phyloP scores from a whole-genome alignment of 1,284 basidiomycete genomes.

The Tylopilus sp. region DNA sequence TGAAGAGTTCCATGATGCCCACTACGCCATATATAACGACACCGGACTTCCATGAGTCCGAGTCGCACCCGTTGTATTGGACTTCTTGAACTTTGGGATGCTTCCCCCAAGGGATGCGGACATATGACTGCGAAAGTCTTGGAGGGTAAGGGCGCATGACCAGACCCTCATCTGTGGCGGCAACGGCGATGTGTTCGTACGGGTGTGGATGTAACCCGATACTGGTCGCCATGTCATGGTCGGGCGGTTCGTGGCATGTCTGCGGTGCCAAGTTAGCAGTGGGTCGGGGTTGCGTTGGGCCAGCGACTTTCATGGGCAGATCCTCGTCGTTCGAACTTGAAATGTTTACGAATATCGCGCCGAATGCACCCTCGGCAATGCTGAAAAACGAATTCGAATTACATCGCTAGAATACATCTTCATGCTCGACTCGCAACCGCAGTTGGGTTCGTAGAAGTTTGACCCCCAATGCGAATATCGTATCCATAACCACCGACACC shows the following conservation, averaged over 20 bases:
- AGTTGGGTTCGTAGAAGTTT: slow-evolving; percentile 23
- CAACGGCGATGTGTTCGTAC: slow-evolving; percentile 61
- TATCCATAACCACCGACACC: slow-evolving; percentile 77
- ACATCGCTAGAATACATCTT: slow-evolving; percentile 19
- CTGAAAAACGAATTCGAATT: slow-evolving; percentile 16
- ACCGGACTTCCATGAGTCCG: slow-evolving; percentile 54
- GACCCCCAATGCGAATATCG: slow-evolving; percentile 54
- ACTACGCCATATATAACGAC: slow-evolving; percentile 71
- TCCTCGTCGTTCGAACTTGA: neutral
- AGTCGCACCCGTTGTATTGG: slow-evolving; percentile 31
- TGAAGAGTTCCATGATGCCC: slow-evolving; percentile 66
- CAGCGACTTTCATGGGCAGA: slow-evolving; percentile 29
- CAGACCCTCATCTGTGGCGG: slow-evolving; percentile 59
- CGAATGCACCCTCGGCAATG: neutral
- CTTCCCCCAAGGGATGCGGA: slow-evolving; percentile 66
- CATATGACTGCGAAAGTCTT: slow-evolving; percentile 41
- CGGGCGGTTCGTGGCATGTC: neutral
- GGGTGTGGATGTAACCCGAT: slow-evolving; percentile 64
- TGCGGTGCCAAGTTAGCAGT: neutral
- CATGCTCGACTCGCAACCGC: slow-evolving; percentile 21
- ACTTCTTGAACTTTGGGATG: slow-evolving; percentile 55
- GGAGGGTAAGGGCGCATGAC: slow-evolving; percentile 57
- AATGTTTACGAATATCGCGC: neutral
- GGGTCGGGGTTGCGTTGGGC: slow-evolving; percentile 14
- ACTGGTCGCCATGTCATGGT: slow-evolving; percentile 17